These are phyloP conservation scores for Fusarium subtropicale DNA, from an alignment of 2,329 filamentous ascomycete genomes.

Conservation along the genomic window DNA sequence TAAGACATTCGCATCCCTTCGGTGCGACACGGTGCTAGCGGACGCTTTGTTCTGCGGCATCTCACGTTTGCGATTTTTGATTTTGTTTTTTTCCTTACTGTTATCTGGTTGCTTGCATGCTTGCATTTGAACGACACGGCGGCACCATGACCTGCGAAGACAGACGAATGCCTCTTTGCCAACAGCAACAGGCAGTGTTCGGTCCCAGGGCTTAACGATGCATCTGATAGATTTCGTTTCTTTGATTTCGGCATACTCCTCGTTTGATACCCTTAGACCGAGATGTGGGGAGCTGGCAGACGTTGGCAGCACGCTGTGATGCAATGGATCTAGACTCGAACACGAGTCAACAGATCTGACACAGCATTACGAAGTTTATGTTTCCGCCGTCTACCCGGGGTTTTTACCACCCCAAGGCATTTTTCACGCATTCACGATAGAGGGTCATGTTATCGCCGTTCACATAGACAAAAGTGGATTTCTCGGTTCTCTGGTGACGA, in stretches of 20 bases:
- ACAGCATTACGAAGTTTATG: conserved; percentile 53
- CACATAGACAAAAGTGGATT: conserved; percentile 74
- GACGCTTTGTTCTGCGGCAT: conserved; percentile 32
- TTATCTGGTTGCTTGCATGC: conserved; percentile 49
- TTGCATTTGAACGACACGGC: conserved; percentile 54
- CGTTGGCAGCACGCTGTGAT: conserved; percentile 54
- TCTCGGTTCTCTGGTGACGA: conserved; percentile 67
- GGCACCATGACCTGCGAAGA: conserved; percentile 56
- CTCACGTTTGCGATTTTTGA: conserved; percentile 42
- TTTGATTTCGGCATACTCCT: conserved; percentile 58
- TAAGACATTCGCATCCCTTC: conserved; percentile 13
- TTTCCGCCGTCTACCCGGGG: conserved; percentile 55
- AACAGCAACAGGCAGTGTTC: conserved; percentile 52
- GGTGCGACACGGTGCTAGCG: conserved; percentile 41
- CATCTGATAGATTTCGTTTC: conserved; percentile 60
- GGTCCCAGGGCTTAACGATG: conserved; percentile 56
- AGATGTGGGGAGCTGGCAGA: conserved; percentile 55
- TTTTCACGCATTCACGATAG: conserved; percentile 58
- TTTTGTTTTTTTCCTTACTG: conserved; percentile 43
- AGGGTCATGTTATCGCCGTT: conserved; percentile 60
- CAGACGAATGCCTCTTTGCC: conserved; percentile 50
- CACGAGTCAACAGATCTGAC: conserved; percentile 49
- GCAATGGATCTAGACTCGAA: conserved; percentile 48
- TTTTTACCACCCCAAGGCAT: conserved; percentile 50
- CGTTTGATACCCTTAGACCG: conserved; percentile 61